Percentiles rank a stretch among this genome's conserved stretches.
These are phyloP conservation scores for Anisodus tanguticus DNA, from an alignment of 257 asterid species.

Conservation along the genomic window DNA sequence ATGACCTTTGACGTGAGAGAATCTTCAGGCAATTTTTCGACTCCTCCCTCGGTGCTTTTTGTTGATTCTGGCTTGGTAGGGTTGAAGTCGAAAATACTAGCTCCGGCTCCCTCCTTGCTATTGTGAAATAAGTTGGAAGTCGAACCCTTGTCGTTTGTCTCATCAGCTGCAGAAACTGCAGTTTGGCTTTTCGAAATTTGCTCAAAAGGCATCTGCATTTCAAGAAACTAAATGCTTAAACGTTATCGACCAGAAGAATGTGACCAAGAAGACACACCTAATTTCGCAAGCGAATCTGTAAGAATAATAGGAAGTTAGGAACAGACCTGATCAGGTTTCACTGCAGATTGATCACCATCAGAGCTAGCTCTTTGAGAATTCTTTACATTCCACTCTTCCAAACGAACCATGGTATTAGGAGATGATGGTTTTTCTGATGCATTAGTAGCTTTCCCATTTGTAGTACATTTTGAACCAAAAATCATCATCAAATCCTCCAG, in stretches of 20 bases:
- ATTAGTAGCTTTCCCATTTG: constrained; percentile 29
- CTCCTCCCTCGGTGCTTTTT: constrained; percentile 24
- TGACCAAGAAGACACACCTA: background rate
- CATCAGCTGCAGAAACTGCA: constrained; percentile 39
- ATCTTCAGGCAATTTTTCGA: constrained; percentile 29
- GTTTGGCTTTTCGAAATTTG: constrained; percentile 40
- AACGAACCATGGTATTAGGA: constrained; percentile 38
- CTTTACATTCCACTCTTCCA: constrained; percentile 52
- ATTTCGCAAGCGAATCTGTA: background rate
- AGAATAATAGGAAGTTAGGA: background rate
- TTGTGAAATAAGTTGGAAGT: constrained; percentile 38
- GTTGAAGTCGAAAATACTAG: constrained; percentile 60
- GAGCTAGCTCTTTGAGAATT: constrained; percentile 48
- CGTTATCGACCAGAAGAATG: background rate
- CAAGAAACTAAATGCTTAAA: constrained; percentile 22
- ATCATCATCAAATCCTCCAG: constrained; percentile 37
- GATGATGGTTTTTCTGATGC: constrained; percentile 44
- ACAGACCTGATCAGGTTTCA: constrained; percentile 56
- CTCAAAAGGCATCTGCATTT: constrained; percentile 45
- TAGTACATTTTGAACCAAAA: constrained; percentile 28
- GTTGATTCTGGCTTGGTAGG: constrained; percentile 35
- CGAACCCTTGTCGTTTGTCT: constrained; percentile 42
- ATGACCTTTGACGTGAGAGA: background rate
- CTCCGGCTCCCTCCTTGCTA: constrained; percentile 51
- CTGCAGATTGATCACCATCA: constrained; percentile 33